Base-by-base conservation (phyloP, 106 monocot species). In the Agapanthus africanus region DNA sequence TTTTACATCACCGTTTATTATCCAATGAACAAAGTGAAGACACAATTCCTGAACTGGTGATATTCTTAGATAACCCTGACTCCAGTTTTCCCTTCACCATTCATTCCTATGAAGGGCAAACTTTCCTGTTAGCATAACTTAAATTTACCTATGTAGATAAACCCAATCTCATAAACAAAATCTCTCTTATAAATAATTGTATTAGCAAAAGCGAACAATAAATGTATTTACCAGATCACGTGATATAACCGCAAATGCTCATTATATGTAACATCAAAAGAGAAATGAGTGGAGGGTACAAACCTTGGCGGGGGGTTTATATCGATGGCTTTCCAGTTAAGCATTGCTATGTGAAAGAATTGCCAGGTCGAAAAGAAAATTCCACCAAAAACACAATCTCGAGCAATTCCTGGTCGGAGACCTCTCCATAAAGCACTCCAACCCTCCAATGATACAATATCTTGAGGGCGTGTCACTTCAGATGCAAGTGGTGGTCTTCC, bases 321-420 rank as follows among this genome's bases (percentile, higher is more conserved):
- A 50, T 81, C 71, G 46, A 85, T 44, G 40, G 93, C 89, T 41
- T 87, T 99, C 99, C 90, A 90, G 16, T 84, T 82, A 25, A 99
- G 90, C 83, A 99, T 87, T 49, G 73, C 80, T 74, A 81, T 77
- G 51, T 99, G 90, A 38, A 93, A 39, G 73, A 90, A 99, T 65
- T 99, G 99, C 99, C 99, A 99, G 27, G 79, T 80, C 31, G 85
- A 87, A 63, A 99, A 99, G 73, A 99, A 99, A 76, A 93, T 54
- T 26, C 93, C 93, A 74, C 93, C 83, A 80, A 87, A 93, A 50
- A 93, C 73, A 71, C 74, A 87, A 52, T 99, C 93, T 32, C 93
- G 84, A 72, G 77, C 77, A 47, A 99, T 72, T 78, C 81, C 83
- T 65, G 99, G 64, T 28, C 90, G 76, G 66, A 99, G 82, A 32